Base-by-base conservation (phyloP, 2,329 filamentous ascomycete species). In the Talaromyces verruculosus region DNA sequence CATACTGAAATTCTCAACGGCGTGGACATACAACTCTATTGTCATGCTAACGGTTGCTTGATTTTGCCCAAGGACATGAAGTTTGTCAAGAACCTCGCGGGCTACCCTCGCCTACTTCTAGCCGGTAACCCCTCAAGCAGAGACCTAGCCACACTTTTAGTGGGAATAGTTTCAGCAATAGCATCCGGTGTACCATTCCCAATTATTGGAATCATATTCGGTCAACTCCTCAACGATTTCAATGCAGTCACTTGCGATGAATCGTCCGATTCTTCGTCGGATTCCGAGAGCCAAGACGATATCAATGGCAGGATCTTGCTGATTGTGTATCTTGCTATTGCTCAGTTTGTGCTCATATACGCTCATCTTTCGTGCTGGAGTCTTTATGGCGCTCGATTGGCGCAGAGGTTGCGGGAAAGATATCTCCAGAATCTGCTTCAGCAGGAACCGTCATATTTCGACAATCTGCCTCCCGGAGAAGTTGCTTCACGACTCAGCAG, bases 361-460 rank as follows among this genome's bases (percentile, higher is more conserved):
- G 76, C 82, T 63, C 86, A 91, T 72, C 82, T 88, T 35, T 79
- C 85, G 10, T 88, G 84, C 69, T 91, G 88, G 88, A 87, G 82
- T 68, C 79, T 90, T 69, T 83, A 85, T 67, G 88, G 87, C 64
- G 87, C 88, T 68, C 84, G 88, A 3, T 80, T 91, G 8, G 85
- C 87, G 57, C 85, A 87, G 68, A 83, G 88, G 37, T 78, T 91
- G 51, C 84, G 88, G 55, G 85, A 88, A 69, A 80, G 78, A 43
- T 90, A 90, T 70, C 81, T 90, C 43, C 78, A 81, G 30, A 83
- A 82, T 19, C 75, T 90, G 19, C 78, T 90, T 15, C 79, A 82
- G 58, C 87, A 90, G 71, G 87, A 89, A 65, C 83, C 87, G 0
- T 79, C 85, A 15, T 90, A 86, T 73, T 89, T 90, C 72, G 88